Percentiles rank a stretch among this genome's conserved stretches.
phyloP scores from a whole-genome alignment of 805 yeast genomes.

The Barnettozyma californica region DNA sequence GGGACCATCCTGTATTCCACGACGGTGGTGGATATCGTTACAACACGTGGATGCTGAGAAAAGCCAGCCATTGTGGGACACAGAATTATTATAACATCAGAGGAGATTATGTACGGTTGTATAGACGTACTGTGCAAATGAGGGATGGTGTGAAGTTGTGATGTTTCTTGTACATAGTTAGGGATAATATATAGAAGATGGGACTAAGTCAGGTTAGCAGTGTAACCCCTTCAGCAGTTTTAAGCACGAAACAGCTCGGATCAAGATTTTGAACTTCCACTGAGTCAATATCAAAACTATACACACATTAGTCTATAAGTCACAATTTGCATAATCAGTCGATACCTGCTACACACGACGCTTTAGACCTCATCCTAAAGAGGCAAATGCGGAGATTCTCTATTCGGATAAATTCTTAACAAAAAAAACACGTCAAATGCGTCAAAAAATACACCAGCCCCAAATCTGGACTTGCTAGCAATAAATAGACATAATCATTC shows the following conservation, averaged over 20 bases:
- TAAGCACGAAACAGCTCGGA: too few relatives aligned
- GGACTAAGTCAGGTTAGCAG: too few relatives aligned
- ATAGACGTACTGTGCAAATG: not conserved
- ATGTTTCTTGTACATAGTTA: too few relatives aligned
- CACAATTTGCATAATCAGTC: too few relatives aligned
- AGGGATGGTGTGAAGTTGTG: not conserved
- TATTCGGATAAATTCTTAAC: too few relatives aligned
- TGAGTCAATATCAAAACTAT: too few relatives aligned
- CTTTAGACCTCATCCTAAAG: not conserved
- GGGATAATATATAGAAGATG: too few relatives aligned
- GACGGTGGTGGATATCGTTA: not conserved
- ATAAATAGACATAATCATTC: constrained; percentile 9
- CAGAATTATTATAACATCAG: constrained; percentile 1
- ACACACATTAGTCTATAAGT: too few relatives aligned
- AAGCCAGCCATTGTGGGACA: constrained; percentile 1
- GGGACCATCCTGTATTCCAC: constrained; percentile 17
- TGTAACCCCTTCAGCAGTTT: too few relatives aligned
- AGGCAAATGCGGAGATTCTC: not conserved
- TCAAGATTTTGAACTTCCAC: too few relatives aligned
- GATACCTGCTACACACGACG: not conserved
- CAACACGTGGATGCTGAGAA: constrained; percentile 4
- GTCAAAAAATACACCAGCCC: too few relatives aligned
- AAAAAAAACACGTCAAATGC: not conserved
- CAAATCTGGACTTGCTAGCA: not conserved
- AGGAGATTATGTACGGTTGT: constrained; percentile 1